Evolutionary conservation across 2,329 filamentous ascomycete genomes (phyloP), one percentile per base, ranked within the genome.

Genomic region (Aspergillus pseudoterreus): DNA sequence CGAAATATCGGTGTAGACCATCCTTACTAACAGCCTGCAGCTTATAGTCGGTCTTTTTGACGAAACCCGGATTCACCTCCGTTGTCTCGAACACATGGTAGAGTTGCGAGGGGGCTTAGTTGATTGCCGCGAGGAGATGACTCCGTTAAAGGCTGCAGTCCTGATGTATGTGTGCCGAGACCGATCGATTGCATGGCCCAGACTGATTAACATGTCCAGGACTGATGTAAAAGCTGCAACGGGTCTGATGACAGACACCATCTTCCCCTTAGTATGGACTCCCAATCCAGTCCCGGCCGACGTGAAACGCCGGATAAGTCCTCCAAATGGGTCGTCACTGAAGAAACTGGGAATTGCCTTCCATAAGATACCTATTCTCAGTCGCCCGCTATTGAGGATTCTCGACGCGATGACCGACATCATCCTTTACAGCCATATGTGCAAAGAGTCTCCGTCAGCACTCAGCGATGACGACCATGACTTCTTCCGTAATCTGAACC

Each of bases 1-100:
- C 48, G 21, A 8, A 32, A 17, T 11, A 2, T 24, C 39, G 22
- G n/a, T 15, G 21, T 42, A 22, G 9, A 39, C 27, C 27, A 30
- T 10, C 19, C 9, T 4, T 36, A 30, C 57, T 63, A 44, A 62
- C 38, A 14, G n/a, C 30, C 9, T 9, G 15, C 32, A 71, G 69
- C 53, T 71, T 45, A 69, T 72, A 17, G 60, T 70, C 43, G 71
- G 69, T 9, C 57, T 68, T 33, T 72, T 72, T 47, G 62, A 65
- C 36, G 71, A 73, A 57, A 67, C 67, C 14, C 63, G 61, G 36
- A 66, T 74, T 19, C 72, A 75, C 54, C 58, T 74, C 8, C 58
- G 60, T 30, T 71, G 71, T 3, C 59, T 75, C 10, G 66, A 64
- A 49, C 62, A 59, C 10, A 70, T 73, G 65, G 67, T 73, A 11